phyloP scores from a whole-genome alignment of 495 filamentous ascomycete genomes.

The Neurospora sp. region DNA sequence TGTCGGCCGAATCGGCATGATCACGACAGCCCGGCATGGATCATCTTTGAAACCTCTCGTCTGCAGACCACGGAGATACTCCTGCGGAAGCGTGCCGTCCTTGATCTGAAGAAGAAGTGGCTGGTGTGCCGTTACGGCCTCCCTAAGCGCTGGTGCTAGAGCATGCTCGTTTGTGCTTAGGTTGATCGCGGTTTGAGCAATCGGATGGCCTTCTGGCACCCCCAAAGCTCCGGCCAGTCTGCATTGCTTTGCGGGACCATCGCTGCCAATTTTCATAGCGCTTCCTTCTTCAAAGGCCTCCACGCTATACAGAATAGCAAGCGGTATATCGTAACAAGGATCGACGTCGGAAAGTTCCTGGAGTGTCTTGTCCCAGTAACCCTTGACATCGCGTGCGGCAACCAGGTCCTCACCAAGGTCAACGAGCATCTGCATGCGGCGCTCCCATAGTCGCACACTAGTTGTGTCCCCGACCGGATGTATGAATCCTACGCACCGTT shows the following conservation, averaged over 20 bases:
- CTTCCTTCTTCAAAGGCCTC: conserved; percentile 29
- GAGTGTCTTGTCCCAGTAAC: conserved; percentile 25
- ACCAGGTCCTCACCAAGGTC: conserved; percentile 23
- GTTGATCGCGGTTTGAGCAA: conserved; percentile 40
- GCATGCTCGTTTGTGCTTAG: conserved; percentile 39
- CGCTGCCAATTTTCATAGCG: conserved; percentile 25
- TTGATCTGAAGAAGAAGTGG: conserved; percentile 43
- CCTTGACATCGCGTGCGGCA: conserved; percentile 21
- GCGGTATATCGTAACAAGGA: conserved; percentile 42
- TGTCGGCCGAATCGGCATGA: conserved; percentile 52
- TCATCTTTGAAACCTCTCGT: conserved; percentile 50
- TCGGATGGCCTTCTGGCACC: conserved; percentile 44
- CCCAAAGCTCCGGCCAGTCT: conserved; percentile 49
- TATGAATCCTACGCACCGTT: conserved; percentile 35
- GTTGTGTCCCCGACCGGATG: conserved; percentile 26
- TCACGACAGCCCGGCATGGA: conserved; percentile 44
- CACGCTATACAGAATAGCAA: conserved; percentile 49
- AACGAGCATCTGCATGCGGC: conserved; percentile 30
- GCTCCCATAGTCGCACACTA: conserved; percentile 26
- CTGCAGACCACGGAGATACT: conserved; percentile 43
- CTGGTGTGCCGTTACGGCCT: conserved; percentile 44
- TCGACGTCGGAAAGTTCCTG: conserved; percentile 19
- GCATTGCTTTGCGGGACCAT: conserved; percentile 34
- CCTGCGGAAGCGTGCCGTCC: conserved; percentile 41
- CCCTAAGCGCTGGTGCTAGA: conserved; percentile 43